These are phyloP conservation scores for Copromyces sp. DNA, from an alignment of 495 filamentous ascomycete genomes.

Conservation along the genomic window DNA sequence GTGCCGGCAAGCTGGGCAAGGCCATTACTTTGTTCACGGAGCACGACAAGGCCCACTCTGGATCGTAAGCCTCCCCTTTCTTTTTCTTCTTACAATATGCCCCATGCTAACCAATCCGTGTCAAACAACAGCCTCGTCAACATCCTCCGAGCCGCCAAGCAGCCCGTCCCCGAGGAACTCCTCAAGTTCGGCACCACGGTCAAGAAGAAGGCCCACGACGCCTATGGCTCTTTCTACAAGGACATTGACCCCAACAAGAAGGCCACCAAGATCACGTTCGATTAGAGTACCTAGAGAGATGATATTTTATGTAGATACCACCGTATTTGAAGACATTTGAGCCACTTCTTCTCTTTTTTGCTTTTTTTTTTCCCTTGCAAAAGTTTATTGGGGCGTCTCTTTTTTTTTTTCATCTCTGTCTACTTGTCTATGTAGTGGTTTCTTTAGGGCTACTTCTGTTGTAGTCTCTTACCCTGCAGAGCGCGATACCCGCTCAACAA, in stretches of 20 bases:
- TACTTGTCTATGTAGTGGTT: background rate
- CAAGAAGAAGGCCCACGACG: constrained; percentile 92
- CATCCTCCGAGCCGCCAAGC: constrained; percentile 79
- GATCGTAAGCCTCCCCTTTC: constrained; percentile 53
- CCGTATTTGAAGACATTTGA: background rate
- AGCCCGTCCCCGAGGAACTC: constrained; percentile 76
- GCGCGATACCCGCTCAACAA: constrained; percentile 39
- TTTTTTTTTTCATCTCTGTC: background rate
- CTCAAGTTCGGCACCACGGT: constrained; percentile 96
- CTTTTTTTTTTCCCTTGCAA: background rate
- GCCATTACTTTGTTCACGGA: constrained; percentile 94
- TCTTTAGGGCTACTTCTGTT: background rate
- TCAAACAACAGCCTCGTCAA: constrained; percentile 55
- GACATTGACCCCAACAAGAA: constrained; percentile 67
- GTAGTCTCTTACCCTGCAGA: constrained; percentile 20
- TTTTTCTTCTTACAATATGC: background rate
- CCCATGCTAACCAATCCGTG: background rate
- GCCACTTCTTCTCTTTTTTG: background rate
- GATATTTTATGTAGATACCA: background rate
- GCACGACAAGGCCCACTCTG: constrained; percentile 79
- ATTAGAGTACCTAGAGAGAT: constrained; percentile 44
- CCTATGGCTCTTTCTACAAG: constrained; percentile 89
- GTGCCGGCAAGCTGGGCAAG: constrained; percentile 80
- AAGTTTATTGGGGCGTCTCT: background rate
- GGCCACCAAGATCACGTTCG: constrained; percentile 88